Evolutionary conservation across 2,329 filamentous ascomycete genomes (phyloP), one percentile per base, ranked within the genome.

Genomic region (Metarhizium guizhouense): DNA sequence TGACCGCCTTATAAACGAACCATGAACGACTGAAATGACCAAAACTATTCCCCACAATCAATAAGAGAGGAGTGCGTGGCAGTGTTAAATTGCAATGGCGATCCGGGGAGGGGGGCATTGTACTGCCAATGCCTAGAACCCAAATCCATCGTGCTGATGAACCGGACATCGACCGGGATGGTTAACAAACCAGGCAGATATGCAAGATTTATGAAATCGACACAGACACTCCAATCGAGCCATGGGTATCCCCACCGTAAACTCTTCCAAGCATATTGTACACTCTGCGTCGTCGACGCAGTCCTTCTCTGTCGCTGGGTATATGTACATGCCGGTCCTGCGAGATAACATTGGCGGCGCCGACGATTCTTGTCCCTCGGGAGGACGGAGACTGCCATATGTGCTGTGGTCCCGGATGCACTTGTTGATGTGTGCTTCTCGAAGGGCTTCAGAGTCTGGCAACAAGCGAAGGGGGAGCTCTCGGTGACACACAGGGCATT

Each of bases 401-500:
- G 74, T 71, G 66, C 79, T 83, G 61, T 83, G 79, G 8, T 73
- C 69, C 38, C 70, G 70, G 57, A 87, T 83, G 63, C 84, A 87
- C 7, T 68, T 66, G 34, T 72, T 76, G 56, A 87, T 83, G 61
- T 87, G 84, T 34, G 73, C 68, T 62, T 84, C 81, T 36, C 83
- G 77, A 13, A 80, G 70, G 3, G 68, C 60, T 62, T 85, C 81
- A 55, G 72, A 81, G 58, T 84, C 76, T 2, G 76, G 67, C 2
- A 85, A 72, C 4, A 67, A 68, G 18, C 75, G 74, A 2, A 82
- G 78, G 0, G 88, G 87, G 3, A 91, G 76, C 69, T 90, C 86
- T 42, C 76, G 72, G 64, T 88, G 87, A 63, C 88, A 93, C 48
- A 92, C 80, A 0, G 88, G 88, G 59, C 88, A 93, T 63, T 90